Percentiles rank a stretch among this genome's conserved stretches.
phyloP scores from a whole-genome alignment of 805 yeast genomes.

The Dipodascus geniculatus region DNA sequence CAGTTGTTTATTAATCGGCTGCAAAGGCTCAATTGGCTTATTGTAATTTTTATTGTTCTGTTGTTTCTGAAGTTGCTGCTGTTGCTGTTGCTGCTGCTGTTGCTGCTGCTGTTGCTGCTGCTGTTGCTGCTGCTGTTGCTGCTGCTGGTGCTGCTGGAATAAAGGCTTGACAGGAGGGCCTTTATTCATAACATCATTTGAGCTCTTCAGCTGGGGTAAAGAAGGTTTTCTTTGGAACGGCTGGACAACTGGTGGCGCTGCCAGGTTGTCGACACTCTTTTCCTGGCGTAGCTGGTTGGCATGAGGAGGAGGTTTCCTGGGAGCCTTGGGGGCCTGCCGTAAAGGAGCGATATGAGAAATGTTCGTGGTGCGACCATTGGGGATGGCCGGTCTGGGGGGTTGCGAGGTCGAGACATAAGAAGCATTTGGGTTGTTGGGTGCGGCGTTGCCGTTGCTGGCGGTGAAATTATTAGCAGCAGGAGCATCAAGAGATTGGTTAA shows the following conservation, averaged over 20 bases:
- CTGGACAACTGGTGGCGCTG: slow-evolving; percentile 2
- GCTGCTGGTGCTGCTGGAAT: slow-evolving; percentile 6
- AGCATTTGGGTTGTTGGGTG: not conserved
- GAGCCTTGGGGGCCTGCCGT: slow-evolving; percentile 15
- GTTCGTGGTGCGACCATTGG: slow-evolving; percentile 13
- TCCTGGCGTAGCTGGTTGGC: not conserved
- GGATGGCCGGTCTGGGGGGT: slow-evolving; percentile 4
- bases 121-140: slow-evolving; percentile 5
- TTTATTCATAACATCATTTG: not conserved
- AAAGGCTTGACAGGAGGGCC: slow-evolving; percentile 2
- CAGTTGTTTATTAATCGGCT: not conserved
- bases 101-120: slow-evolving; percentile 2
- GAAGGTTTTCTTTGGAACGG: not conserved
- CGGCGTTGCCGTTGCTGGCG: not conserved
- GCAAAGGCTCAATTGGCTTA: not conserved
- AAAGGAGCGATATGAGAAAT: slow-evolving; percentile 17
- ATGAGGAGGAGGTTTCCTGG: slow-evolving; percentile 6
- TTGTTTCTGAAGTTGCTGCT: slow-evolving; percentile 2
- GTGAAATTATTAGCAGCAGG: not conserved
- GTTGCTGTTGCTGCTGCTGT: slow-evolving; percentile 5
- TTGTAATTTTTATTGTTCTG: slow-evolving; percentile 2
- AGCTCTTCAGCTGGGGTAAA: slow-evolving; percentile 2
- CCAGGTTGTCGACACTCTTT: slow-evolving; percentile 3
- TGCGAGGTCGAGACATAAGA: not conserved
- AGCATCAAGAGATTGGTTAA: slow-evolving; percentile 4